These are phyloP conservation scores for Flaveria ramosissima DNA, from an alignment of 129 eudicot genomes.

Conservation along the genomic window DNA sequence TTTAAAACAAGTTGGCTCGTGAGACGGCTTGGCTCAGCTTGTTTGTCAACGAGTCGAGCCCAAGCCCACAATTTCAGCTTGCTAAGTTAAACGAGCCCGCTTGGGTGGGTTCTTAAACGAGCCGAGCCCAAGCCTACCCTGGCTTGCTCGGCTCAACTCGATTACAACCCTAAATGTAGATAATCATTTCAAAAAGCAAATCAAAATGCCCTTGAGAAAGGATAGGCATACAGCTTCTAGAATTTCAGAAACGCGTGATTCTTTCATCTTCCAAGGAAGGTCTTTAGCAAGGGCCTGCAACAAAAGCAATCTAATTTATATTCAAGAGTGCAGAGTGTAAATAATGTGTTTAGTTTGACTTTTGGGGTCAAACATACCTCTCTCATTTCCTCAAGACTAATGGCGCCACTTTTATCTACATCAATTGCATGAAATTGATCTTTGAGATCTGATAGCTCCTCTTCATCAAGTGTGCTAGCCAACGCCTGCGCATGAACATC, in stretches of 20 bases:
- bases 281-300: conserved; percentile 92
- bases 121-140: too few species aligned
- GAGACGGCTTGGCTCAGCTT: too few species aligned
- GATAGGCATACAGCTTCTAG: conserved; percentile 71
- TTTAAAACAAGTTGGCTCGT: too few species aligned
- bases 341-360: neutral
- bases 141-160: too few species aligned
- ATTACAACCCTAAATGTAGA: neutral
- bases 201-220: neutral
- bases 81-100: too few species aligned
- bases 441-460: conserved; percentile 71
- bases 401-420: conserved; percentile 84
- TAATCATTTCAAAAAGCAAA: neutral
- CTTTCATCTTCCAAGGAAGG: conserved; percentile 98
- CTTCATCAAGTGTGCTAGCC: conserved; percentile 86
- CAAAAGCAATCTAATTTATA: conserved; percentile 2
- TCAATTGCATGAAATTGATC: conserved; percentile 99
- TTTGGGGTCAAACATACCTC: conserved; percentile 51
- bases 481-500: conserved; percentile 57
- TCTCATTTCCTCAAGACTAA: conserved; percentile 97
- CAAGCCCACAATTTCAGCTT: too few species aligned
- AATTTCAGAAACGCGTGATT: conserved; percentile 77
- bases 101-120: too few species aligned
- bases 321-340: neutral
- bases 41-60: too few species aligned